Conservation (phyloP, 176 grass and related monocot species). For the Oryza longistaminata region DNA sequence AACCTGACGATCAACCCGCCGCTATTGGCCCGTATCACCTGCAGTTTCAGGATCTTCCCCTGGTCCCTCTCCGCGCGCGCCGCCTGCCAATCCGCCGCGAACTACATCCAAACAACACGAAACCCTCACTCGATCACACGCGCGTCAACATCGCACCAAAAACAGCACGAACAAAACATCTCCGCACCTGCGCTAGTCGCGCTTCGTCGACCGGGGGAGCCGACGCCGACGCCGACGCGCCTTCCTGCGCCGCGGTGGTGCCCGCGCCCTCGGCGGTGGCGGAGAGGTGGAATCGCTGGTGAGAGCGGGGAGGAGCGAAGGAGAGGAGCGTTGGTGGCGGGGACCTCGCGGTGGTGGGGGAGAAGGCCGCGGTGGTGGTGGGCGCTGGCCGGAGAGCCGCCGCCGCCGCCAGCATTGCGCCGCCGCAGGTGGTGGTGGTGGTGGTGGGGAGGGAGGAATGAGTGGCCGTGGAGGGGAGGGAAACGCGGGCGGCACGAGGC, state of each 20-base stretch:
- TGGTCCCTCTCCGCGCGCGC: constrained; percentile 57
- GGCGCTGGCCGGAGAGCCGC: constrained; percentile 28
- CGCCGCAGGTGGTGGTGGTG: not conserved
- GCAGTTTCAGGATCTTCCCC: constrained; percentile 48
- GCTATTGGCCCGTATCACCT: constrained; percentile 65
- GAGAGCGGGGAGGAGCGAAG: not conserved
- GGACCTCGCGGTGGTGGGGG: constrained; percentile 8
- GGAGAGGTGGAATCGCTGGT: not conserved
- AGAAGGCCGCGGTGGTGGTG: constrained; percentile 16
- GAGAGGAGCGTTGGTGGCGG: not conserved
- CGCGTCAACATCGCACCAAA: constrained; percentile 43
- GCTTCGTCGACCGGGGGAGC: constrained; percentile 42
- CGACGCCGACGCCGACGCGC: not conserved
- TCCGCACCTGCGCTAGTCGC: constrained; percentile 48
- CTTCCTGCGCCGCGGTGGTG: constrained; percentile 35
- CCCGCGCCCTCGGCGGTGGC: constrained; percentile 31
- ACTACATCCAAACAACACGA: constrained; percentile 27
- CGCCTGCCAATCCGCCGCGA: constrained; percentile 65
- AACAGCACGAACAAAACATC: not conserved
- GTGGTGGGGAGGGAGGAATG: constrained; percentile 18
- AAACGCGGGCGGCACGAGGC: not conserved
- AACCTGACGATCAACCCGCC: constrained; percentile 74
- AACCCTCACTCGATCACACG: not conserved
- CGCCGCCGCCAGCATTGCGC: constrained; percentile 44
- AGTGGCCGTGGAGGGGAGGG: constrained; percentile 27